Base-by-base conservation (phyloP, 1,139 yeast species). In the Zygosaccharomyces pseudobailii region DNA sequence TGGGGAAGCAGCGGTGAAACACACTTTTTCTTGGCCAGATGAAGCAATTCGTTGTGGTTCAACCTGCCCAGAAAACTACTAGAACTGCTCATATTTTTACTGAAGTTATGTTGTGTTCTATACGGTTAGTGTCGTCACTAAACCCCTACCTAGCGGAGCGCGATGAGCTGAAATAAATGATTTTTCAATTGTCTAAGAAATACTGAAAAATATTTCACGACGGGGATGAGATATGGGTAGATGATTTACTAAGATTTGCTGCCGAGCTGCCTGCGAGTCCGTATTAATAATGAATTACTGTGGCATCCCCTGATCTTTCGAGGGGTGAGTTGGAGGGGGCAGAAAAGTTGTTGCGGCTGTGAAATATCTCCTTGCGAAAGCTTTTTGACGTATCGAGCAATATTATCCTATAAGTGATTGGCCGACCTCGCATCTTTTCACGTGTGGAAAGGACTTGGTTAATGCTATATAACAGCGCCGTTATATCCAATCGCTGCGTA, bases 1-100 rank as follows among this genome's bases (percentile, higher is more conserved):
- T 67, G 58, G 4, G 87, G 79, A 6, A 77, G 70, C 35, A 92
- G 70, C 6, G 97, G 97, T 42, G 96, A 97, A 13, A 92, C 73
- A 42, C 63, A 59, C 24, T 86, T 63, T 35, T 70, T 70, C 47
- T 74, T 73, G 17, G 84, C 78, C 40, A 78, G 58, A 19, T 66
- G 64, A 22, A 80, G 58, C 46, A 81, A 61, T 52, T 81, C 83
- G 42, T 66, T 69, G 33, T 74, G 78, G 10, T 61, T 47, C 25
- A 56, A 44, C 43, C 52, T 54, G 5, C 55, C 48, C 9, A 61
- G 40, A 54, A 55, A 41, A 10, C 21, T 25, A 9, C 17, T 33
- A 13, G 10, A 27, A 3, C 28, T 24, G 28, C 17, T 13, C 17
- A 13, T 13, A 13, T 13, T 13, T 13, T 13, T 13, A 13, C 17